These are phyloP conservation scores for Neonectria neomacrospora DNA, from an alignment of 2,329 filamentous ascomycete species.

Conservation along the genomic window DNA sequence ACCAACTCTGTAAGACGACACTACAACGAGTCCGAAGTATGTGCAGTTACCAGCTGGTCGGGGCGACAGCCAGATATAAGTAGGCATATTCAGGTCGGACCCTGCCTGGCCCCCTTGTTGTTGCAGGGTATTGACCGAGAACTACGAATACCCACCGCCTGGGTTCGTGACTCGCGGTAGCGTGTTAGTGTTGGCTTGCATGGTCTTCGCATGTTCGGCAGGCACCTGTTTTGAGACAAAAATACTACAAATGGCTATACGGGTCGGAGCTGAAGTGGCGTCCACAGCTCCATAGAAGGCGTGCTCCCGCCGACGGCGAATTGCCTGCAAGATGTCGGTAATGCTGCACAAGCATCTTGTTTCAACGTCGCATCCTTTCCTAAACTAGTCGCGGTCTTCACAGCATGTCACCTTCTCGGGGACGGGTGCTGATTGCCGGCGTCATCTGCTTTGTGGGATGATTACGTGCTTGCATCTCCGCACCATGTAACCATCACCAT, in stretches of 20 bases:
- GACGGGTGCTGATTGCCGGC: not conserved
- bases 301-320: not conserved
- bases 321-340: not conserved
- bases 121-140: not conserved
- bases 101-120: not conserved
- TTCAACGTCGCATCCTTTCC: not conserved
- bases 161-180: not conserved
- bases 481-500: not conserved
- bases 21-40: too few relatives aligned
- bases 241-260: not conserved
- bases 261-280: not conserved
- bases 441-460: slow-evolving; percentile 1
- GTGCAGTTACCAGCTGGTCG: not conserved
- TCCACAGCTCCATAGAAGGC: not conserved
- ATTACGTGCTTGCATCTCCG: slow-evolving; percentile 9
- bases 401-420: not conserved
- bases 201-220: not conserved
- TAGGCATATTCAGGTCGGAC: not conserved
- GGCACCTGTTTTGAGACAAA: not conserved
- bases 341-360: not conserved
- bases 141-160: not conserved
- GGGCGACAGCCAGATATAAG: not conserved
- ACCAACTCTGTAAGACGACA: not conserved
- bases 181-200: too few relatives aligned
- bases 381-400: not conserved